Percentiles rank a stretch among this genome's conserved stretches.
Conservation (phyloP, 2,329 filamentous ascomycete species). For the Paracoccidioides lutzii region DNA sequence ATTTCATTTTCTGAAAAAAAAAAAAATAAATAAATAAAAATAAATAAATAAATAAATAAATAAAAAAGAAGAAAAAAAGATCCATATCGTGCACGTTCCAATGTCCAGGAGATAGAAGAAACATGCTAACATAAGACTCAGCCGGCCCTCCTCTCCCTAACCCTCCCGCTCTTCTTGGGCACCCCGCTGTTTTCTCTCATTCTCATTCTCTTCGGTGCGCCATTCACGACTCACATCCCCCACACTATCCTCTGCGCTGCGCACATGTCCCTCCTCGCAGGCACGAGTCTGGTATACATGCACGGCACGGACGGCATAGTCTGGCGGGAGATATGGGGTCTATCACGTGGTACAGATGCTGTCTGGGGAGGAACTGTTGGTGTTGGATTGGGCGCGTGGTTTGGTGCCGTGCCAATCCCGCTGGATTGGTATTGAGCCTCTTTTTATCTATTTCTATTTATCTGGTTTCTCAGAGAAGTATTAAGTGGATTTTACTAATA, state of each 20-base stretch:
- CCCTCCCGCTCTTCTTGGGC: conserved; percentile 38
- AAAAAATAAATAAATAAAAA: too few relatives aligned
- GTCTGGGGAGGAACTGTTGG: conserved; percentile 74
- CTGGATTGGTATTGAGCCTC: conserved; percentile 62
- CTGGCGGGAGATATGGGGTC: conserved; percentile 58
- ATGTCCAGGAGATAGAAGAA: background rate
- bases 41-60: too few relatives aligned
- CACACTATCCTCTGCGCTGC: conserved; percentile 71
- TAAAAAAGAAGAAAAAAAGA: too few relatives aligned
- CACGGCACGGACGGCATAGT: conserved; percentile 61
- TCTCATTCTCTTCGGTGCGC: conserved; percentile 82
- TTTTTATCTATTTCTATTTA: background rate
- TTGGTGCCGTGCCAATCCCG: conserved; percentile 88
- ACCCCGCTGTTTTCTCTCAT: conserved; percentile 46
- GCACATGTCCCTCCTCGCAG: conserved; percentile 66
- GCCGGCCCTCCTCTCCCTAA: conserved; percentile 58
- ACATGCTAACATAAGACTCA: conserved; percentile 25
- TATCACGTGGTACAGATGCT: conserved; percentile 65
- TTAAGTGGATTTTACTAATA: background rate
- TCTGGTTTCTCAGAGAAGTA: background rate
- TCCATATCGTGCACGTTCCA: background rate
- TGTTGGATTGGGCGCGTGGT: conserved; percentile 68
- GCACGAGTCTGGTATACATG: conserved; percentile 72
- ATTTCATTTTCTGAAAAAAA: too few relatives aligned
- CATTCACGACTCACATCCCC: conserved; percentile 63